Conservation (phyloP, 805 yeast species). For the Ogataea methylovora region DNA sequence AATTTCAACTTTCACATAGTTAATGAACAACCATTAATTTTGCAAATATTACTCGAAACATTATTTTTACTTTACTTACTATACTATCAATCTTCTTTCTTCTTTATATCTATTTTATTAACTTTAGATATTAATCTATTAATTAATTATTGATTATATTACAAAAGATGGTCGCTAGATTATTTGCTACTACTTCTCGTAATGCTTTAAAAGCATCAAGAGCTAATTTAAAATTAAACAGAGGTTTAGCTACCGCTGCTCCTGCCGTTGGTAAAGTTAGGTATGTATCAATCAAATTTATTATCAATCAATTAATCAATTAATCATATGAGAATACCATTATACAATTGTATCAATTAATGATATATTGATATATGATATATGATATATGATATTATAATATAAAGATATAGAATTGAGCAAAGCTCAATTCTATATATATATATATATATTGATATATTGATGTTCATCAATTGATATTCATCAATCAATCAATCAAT, state of each 20-base stretch:
- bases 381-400: too few species aligned
- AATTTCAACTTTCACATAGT: too few species aligned
- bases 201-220: constrained; percentile 85
- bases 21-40: too few species aligned
- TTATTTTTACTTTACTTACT: not conserved
- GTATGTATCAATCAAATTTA: constrained; percentile 42
- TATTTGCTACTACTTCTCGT: constrained; percentile 63
- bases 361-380: too few species aligned
- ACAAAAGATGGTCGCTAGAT: constrained; percentile 38
- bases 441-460: too few species aligned
- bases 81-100: not conserved
- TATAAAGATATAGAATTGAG: too few species aligned
- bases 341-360: not conserved
- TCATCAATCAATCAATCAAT: too few species aligned
- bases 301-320: constrained; percentile 1
- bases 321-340: too few species aligned
- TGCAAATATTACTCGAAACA: too few species aligned
- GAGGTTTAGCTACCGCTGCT: constrained; percentile 75
- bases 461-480: too few species aligned
- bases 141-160: not conserved
- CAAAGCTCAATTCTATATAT: too few species aligned
- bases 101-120: not conserved
- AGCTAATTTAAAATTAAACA: constrained; percentile 69
- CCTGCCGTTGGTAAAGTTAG: constrained; percentile 78
- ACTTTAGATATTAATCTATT: not conserved